These are phyloP conservation scores for Fusarium pseudoanthophilum DNA, from an alignment of 2,329 filamentous ascomycete species.

Conservation along the genomic window DNA sequence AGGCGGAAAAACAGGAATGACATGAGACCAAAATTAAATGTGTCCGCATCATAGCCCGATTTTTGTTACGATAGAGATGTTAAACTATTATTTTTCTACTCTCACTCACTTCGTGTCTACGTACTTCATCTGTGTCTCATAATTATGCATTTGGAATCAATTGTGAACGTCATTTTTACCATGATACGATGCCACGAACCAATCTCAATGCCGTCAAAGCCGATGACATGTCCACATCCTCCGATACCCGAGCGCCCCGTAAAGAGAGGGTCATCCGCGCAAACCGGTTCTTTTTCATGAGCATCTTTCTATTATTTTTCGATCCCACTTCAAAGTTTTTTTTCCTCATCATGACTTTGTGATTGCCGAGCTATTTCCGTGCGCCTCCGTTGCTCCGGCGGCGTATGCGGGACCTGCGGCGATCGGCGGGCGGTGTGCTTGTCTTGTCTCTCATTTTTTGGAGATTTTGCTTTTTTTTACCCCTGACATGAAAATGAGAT, in stretches of 20 bases:
- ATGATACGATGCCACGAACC: slow-evolving; percentile 9
- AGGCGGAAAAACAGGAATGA: slow-evolving; percentile 26
- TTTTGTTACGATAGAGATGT: slow-evolving; percentile 23
- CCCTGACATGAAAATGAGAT: slow-evolving; percentile 12
- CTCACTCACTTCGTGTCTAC: not conserved
- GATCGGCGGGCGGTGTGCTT: slow-evolving; percentile 24
- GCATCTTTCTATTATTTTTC: not conserved
- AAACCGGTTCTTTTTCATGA: slow-evolving; percentile 8
- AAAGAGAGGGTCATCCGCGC: not conserved
- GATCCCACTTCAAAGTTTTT: not conserved
- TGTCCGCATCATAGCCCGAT: slow-evolving; percentile 27
- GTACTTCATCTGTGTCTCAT: not conserved
- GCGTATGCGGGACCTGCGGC: slow-evolving; percentile 25
- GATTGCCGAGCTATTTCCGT: slow-evolving; percentile 43
- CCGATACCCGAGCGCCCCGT: slow-evolving; percentile 12
- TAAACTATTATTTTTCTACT: not conserved
- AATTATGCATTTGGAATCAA: not conserved
- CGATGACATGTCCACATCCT: slow-evolving; percentile 2
- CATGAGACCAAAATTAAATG: slow-evolving; percentile 15
- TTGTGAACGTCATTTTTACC: not conserved
- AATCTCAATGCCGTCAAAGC: slow-evolving; percentile 19
- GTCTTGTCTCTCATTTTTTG: not conserved
- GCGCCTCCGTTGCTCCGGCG: slow-evolving; percentile 33
- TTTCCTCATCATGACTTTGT: slow-evolving; percentile 1
- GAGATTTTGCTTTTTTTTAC: slow-evolving; percentile 7